These are phyloP conservation scores for Oryza longistaminata DNA, from an alignment of 176 grass and related monocot genomes.

Conservation along the genomic window DNA sequence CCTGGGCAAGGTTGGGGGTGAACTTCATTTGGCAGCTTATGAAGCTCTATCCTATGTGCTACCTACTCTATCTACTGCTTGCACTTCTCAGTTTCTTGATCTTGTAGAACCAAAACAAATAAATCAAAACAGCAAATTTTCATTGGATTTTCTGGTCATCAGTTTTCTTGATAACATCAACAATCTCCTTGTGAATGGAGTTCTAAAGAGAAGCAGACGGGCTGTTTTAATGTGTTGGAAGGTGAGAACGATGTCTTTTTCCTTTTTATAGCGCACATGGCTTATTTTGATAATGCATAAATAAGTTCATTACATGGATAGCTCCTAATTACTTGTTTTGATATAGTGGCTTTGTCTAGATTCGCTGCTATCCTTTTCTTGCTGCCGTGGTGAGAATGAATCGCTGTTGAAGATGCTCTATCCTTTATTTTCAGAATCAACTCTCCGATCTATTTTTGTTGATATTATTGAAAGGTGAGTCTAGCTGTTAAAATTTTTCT, in stretches of 20 bases:
- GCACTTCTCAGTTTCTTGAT: slow-evolving; percentile 41
- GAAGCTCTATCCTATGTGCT: slow-evolving; percentile 80
- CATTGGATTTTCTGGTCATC: slow-evolving; percentile 60
- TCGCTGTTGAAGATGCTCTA: slow-evolving; percentile 25
- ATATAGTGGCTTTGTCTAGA: slow-evolving; percentile 91
- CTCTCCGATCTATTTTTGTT: slow-evolving; percentile 62
- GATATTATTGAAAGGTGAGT: slow-evolving; percentile 86
- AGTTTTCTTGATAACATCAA: slow-evolving; percentile 72
- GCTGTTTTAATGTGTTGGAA: slow-evolving; percentile 95
- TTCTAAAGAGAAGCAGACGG: slow-evolving; percentile 80
- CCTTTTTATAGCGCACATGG: neutral
- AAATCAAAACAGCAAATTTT: slow-evolving; percentile 35
- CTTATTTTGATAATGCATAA: neutral
- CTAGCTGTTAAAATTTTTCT: neutral
- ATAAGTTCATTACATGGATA: neutral
- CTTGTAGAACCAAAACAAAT: slow-evolving; percentile 36
- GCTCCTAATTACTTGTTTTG: slow-evolving; percentile 46
- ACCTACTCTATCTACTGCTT: slow-evolving; percentile 46
- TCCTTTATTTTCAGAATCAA: slow-evolving; percentile 64
- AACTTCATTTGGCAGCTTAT: slow-evolving; percentile 83
- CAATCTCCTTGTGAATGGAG: slow-evolving; percentile 69
- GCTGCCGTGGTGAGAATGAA: slow-evolving; percentile 38
- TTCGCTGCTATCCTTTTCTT: slow-evolving; percentile 63
- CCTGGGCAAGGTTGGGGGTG: slow-evolving; percentile 64
- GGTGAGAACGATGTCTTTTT: slow-evolving; percentile 44